Evolutionary conservation across 2,329 filamentous ascomycete genomes (phyloP), one percentile per base, ranked within the genome.

Genomic region (Arthroderma sp.): DNA sequence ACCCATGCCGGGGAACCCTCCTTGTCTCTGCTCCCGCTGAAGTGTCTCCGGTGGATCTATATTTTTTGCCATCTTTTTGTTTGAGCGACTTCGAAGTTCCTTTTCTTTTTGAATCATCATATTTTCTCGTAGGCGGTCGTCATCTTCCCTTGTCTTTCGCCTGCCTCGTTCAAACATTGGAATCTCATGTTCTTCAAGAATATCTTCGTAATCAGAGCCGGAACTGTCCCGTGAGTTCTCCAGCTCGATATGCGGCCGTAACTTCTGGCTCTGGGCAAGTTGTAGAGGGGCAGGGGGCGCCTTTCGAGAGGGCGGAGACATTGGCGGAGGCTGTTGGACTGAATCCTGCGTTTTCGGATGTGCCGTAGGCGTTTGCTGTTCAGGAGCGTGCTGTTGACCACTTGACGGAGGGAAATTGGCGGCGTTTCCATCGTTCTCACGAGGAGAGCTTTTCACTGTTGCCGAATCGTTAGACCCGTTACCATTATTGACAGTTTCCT

Each of bases 201-300:
- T 73, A 50, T 88, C 83, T 48, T 91, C 86, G 53, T 88, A 91
- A 51, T 94, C 87, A 0, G 85, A 88, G 48, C 86, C 85, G 0
- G 81, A 80, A 8, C 80, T 78, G n/a, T 81, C 77, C 1, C 66
- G 62, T 28, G 66, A 62, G 28, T 65, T 65, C 2, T 64, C 59
- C 38, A 66, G 62, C 38, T 70, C 63, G 40, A 68, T 58, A 47
- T 70, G 68, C 7, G 65, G 59, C 45, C 65, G 68, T 32, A 68
- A 55, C 38, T 57, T 60, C 7, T 64, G 62, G 11, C 59, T 59
- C 49, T 66, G 66, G 22, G 72, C 73, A 27, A 96, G 71, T 57
- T 88, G 81, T 44, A 96, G 64, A 1, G 89, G 88, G 8, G 86
- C 84, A 39, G 89, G 89, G 2, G 88, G 87, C 4, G 82, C 77